Percentiles rank a stretch among this genome's conserved stretches.
Evolutionary conservation across 176 grass and related monocot genomes (phyloP).

Genomic region (Otatea glauca): DNA sequence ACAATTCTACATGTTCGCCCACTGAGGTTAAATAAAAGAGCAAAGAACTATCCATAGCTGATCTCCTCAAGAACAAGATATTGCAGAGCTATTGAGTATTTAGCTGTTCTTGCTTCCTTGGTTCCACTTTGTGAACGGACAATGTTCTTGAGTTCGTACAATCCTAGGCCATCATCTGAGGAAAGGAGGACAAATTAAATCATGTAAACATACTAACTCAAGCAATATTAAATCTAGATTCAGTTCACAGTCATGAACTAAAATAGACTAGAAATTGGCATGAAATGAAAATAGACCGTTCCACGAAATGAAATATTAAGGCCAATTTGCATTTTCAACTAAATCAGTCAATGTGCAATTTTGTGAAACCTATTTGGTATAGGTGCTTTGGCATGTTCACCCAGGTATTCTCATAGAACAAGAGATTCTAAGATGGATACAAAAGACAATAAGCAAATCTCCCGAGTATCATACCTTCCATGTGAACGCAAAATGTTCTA

Average conservation of each 20-base stretch:
- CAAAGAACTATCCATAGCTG: constrained; percentile 31
- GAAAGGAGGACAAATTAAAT: constrained; percentile 24
- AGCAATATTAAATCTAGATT: constrained; percentile 23
- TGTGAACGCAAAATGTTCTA: constrained; percentile 24
- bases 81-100: constrained; percentile 82
- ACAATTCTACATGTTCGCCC: background rate
- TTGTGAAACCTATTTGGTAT: constrained; percentile 17
- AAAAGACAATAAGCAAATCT: background rate
- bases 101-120: constrained; percentile 61
- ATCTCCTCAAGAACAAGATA: constrained; percentile 74
- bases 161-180: constrained; percentile 59
- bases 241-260: constrained; percentile 2
- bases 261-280: background rate
- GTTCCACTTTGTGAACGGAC: constrained; percentile 39
- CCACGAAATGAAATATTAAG: background rate
- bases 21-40: background rate
- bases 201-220: constrained; percentile 20
- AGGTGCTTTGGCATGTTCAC: constrained; percentile 6
- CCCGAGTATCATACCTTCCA: background rate
- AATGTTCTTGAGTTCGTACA: constrained; percentile 60
- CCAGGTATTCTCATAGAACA: background rate
- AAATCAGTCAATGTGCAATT: constrained; percentile 13
- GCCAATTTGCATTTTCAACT: constrained; percentile 1
- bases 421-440: background rate
- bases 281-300: background rate